Conservation (phyloP, 2,329 filamentous ascomycete species). For the Fusarium scirpi region DNA sequence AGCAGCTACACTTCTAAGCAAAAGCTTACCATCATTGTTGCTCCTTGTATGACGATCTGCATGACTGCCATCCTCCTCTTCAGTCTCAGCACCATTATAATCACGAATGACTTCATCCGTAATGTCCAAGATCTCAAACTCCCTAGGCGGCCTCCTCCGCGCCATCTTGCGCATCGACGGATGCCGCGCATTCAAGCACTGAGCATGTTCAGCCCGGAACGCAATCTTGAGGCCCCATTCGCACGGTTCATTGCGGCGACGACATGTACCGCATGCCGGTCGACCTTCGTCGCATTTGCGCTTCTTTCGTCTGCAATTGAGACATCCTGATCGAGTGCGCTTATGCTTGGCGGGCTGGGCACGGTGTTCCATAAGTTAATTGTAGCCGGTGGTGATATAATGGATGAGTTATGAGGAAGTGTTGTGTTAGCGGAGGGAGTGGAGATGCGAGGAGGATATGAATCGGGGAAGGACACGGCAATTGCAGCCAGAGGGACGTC, state of each 20-base stretch:
- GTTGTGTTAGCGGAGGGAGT: background rate
- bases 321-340: constrained; percentile 53
- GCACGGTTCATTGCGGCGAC: constrained; percentile 49
- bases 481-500: constrained; percentile 7
- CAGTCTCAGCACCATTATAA: constrained; percentile 47
- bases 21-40: constrained; percentile 16
- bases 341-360: constrained; percentile 46
- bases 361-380: constrained; percentile 38
- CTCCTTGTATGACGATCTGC: constrained; percentile 2
- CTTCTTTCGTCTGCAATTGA: constrained; percentile 56
- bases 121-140: constrained; percentile 54
- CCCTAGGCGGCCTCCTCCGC: constrained; percentile 43
- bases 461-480: constrained; percentile 16
- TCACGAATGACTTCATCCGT: constrained; percentile 54
- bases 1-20: fast-evolving
- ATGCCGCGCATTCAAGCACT: constrained; percentile 49
- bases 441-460: constrained; percentile 8
- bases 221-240: constrained; percentile 56
- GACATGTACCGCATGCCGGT: constrained; percentile 53
- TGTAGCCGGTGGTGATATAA: constrained; percentile 29
- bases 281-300: constrained; percentile 54
- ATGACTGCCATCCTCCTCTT: constrained; percentile 33
- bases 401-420: background rate
- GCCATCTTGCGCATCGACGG: constrained; percentile 52
- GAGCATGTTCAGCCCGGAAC: constrained; percentile 54